Base-by-base conservation (phyloP, 768 basidiomycete species). In the Dioszegia aurantiaca region DNA sequence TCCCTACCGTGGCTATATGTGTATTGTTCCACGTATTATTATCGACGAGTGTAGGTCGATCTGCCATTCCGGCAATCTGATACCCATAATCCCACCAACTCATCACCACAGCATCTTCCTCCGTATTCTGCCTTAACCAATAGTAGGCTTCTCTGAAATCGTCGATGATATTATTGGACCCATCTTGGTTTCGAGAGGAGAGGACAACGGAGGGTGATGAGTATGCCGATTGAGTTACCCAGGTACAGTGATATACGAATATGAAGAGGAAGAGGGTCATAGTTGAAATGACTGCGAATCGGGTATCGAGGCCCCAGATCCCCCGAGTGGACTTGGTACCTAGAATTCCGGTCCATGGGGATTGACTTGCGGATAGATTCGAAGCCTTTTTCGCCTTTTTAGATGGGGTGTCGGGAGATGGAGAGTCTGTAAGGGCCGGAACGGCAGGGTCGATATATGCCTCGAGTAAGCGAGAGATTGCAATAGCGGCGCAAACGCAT, bases 21-120 rank as follows among this genome's bases (percentile, higher is more conserved):
- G 93, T 99, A 79, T 98, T 98, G 78, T 99, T 98, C 95, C 95
- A 98, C 0, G 95, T 99, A 75, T 98, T 97, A 79, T 99, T 98
- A 78, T 99, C 94, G 19, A 98, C 94, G 65, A 98, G 79, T 0
- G 94, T 98, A 14, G 91, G 86, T 43, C 94, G 81, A 79, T 98
- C 92, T 23, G 95, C 93, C 89, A 98, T 95, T 39, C 95, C 95
- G 39, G 95, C 95, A 71, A 98, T 97, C 78, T 98, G 94, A 75
- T 99, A 98, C 27, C 94, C 95, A 66, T 98, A 99, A 79, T 98
- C 95, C 95, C 95, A 98, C 95, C 95, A 99, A 60, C 88, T 90
- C 91, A 94, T 93, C 24, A 98, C 86, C 30, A 98, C 93, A 4
- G 91, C 86, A 60, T 89, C 86, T 76, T 91, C 81, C 4, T 87